A percentile compares a stretch with the other conserved stretches of the same genome.
phyloP scores from a whole-genome alignment of 225 moss, liverwort and hornwort species.

The Ulota crispa region DNA sequence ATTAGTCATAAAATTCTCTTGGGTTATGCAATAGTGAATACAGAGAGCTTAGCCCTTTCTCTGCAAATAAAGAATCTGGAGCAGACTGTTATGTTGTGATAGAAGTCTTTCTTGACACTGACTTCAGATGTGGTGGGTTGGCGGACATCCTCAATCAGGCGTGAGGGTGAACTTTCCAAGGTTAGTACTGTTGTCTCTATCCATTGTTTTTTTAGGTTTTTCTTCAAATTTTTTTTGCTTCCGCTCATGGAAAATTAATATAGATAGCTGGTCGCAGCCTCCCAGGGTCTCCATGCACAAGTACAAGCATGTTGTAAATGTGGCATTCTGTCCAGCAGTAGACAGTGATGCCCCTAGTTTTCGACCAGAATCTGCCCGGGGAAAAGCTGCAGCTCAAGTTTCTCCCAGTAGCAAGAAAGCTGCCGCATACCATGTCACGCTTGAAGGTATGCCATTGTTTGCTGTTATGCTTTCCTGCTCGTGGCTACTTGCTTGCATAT shows the following conservation, averaged over 20 bases:
- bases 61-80: not conserved
- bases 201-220: not conserved
- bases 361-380: constrained; percentile 69
- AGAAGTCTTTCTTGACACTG: constrained; percentile 21
- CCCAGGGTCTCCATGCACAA: constrained; percentile 62
- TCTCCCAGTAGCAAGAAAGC: constrained; percentile 67
- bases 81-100: not conserved
- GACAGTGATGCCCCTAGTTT: constrained; percentile 64
- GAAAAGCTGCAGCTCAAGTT: constrained; percentile 78
- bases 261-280: constrained; percentile 48
- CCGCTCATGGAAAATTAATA: not conserved
- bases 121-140: constrained; percentile 80
- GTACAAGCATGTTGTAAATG: constrained; percentile 88
- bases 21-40: not conserved
- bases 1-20: not conserved
- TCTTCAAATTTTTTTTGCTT: not conserved
- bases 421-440: constrained; percentile 47
- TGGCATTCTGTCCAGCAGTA: constrained; percentile 68
- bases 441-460: constrained; percentile 48
- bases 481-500: not conserved
- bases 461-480: not conserved
- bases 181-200: constrained; percentile 27
- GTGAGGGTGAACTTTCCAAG: constrained; percentile 78
- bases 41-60: not conserved
- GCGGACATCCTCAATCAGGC: constrained; percentile 88